Base-by-base conservation (phyloP, 2,329 filamentous ascomycete species). In the Intubia oerlemansii region DNA sequence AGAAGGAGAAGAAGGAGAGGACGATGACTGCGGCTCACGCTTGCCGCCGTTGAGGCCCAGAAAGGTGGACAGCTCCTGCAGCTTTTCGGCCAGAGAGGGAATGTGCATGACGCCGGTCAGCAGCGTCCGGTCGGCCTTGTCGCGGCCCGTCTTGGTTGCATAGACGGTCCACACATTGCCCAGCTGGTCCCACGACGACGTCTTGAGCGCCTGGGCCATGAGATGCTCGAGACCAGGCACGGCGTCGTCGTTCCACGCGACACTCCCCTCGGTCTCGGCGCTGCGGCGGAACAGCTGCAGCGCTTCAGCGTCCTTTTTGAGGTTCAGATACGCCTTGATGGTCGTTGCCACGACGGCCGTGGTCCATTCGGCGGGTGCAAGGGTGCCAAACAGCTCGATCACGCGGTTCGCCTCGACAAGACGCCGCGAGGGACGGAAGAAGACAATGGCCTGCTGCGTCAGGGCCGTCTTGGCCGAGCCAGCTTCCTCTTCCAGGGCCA, bases 331-430 rank as follows among this genome's bases (percentile, higher is more conserved):
- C 3, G 58, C 49, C 8, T 48, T 41, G 5, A 65, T 41, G 7
- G 48, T 55, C 0, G 52, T 47, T 3, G 48, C 39, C 4, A 62
- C 47, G 4, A 50, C 32, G 4, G 45, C 39, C 10, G 54, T 42
- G 11, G 51, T 49, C 59, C 57, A 62, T 6, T 42, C 32, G 0
- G 45, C 36, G 2, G 37, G 20, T 1, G 47, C 39, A 3, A 59
- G 40, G 17, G 49, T 42, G 3, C 44, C 43, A 28, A 64, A 59
- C 3, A 65, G 34, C 3, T 54, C 47, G 4, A 50, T 41, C n/a
- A 59, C 49, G 31, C 58, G 53, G 39, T 49, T 49, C 2, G 51
- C 52, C 27, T 64, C 57, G 4, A 54, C 42, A 7, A 51, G 37
- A n/a, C 52, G 49, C 5, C 41, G 42, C 4, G 59, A 61, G 11